phyloP scores from a whole-genome alignment of 768 basidiomycete genomes.

The Mycena amicta region DNA sequence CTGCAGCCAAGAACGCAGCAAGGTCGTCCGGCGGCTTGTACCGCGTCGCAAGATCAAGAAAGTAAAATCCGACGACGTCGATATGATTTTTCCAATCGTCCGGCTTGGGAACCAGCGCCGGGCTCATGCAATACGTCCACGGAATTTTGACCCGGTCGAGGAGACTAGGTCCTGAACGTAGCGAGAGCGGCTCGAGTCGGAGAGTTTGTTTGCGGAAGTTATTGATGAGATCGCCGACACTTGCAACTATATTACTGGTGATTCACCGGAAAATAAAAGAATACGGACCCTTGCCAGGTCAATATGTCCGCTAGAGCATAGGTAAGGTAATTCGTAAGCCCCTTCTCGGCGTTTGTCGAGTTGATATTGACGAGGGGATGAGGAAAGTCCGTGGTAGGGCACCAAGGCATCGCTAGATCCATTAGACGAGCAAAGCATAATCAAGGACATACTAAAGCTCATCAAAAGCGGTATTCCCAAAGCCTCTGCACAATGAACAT shows the following conservation, averaged over 20 bases:
- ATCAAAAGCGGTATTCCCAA: conserved; percentile 58
- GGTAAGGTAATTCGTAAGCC: conserved; percentile 59
- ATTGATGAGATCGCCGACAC: conserved; percentile 63
- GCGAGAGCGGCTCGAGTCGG: conserved; percentile 48
- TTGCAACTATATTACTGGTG: conserved; percentile 25
- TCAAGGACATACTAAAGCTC: conserved; percentile 52
- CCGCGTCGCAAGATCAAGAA: conserved; percentile 52
- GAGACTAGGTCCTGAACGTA: conserved; percentile 53
- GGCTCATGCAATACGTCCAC: conserved; percentile 67
- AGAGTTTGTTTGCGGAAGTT: conserved; percentile 52
- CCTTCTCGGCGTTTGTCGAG: conserved; percentile 51
- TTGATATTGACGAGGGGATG: conserved; percentile 67
- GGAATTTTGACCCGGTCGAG: conserved; percentile 57
- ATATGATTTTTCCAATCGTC: conserved; percentile 65
- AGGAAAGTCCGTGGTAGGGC: conserved; percentile 53
- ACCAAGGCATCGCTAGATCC: conserved; percentile 66
- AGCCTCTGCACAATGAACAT: conserved; percentile 67
- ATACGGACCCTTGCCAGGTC: conserved; percentile 58
- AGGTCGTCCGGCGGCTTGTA: conserved; percentile 54
- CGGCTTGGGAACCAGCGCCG: conserved; percentile 59
- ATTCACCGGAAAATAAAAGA: not conserved
- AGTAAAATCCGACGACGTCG: conserved; percentile 69
- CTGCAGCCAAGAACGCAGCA: conserved; percentile 47
- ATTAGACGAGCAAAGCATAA: not conserved
- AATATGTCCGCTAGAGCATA: conserved; percentile 63